Conservation (phyloP, 2,329 filamentous ascomycete genomes). For the Huntiella decipiens region DNA sequence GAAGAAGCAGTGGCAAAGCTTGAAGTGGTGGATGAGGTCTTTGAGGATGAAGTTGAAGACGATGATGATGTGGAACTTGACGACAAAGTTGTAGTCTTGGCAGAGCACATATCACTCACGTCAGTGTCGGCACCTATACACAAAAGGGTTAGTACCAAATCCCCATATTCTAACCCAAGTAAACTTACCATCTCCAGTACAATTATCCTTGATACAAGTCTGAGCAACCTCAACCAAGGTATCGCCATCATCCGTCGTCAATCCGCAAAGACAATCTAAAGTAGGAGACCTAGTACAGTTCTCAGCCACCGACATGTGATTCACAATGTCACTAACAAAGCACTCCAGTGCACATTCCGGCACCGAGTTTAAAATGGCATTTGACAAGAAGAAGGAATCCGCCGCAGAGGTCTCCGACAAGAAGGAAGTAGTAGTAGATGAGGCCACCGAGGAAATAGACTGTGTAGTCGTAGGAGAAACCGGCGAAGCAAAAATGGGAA, state of each 20-base stretch:
- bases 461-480: too few relatives aligned
- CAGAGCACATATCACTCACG: conserved; percentile 1
- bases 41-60: background rate
- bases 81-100: too few relatives aligned
- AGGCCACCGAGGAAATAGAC: too few relatives aligned
- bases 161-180: too few relatives aligned
- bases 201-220: conserved; percentile 6
- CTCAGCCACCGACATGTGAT: conserved; percentile 1
- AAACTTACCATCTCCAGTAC: background rate
- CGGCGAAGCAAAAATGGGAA: too few relatives aligned
- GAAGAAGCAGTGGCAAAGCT: conserved; percentile 4
- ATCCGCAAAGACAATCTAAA: conserved; percentile 5
- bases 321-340: conserved; percentile 2
- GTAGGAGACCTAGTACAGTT: conserved; percentile 3
- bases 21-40: conserved; percentile 2
- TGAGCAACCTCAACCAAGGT: conserved; percentile 1
- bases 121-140: conserved; percentile 1
- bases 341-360: conserved; percentile 4
- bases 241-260: conserved; percentile 2
- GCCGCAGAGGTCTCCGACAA: conserved; percentile 2
- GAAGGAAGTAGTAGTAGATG: background rate
- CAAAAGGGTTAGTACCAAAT: background rate
- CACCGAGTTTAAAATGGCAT: conserved; percentile 4
- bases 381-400: background rate
- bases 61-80: background rate